Evolutionary conservation across 2,329 filamentous ascomycete species (phyloP).

Genomic region (Talaromyces sp.): DNA sequence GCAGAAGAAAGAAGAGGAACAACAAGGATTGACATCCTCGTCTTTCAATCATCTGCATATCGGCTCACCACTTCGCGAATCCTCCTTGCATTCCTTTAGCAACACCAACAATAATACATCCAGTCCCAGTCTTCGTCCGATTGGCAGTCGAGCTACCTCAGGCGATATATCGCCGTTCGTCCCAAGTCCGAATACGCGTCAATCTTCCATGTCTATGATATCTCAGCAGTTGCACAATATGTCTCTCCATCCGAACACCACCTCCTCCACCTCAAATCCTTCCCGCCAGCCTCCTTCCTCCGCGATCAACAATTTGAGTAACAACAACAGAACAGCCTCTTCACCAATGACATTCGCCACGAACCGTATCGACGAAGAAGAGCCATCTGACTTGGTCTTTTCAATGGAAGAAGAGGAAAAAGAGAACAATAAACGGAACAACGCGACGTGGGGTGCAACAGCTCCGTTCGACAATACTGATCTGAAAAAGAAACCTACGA

Average conservation of each 20-base stretch:
- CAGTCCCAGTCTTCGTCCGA: slow-evolving; percentile 49
- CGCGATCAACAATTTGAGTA: neutral
- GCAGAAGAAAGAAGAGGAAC: slow-evolving; percentile 49
- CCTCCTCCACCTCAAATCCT: slow-evolving; percentile 14
- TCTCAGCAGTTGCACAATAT: slow-evolving; percentile 51
- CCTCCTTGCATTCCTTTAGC: slow-evolving; percentile 38
- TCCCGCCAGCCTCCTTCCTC: slow-evolving; percentile 26
- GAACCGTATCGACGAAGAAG: slow-evolving; percentile 47
- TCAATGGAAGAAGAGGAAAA: slow-evolving; percentile 48
- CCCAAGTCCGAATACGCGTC: slow-evolving; percentile 49
- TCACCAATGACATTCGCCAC: slow-evolving; percentile 37
- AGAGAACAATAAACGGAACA: slow-evolving; percentile 37
- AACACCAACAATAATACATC: slow-evolving; percentile 35
- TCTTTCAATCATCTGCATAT: slow-evolving; percentile 52
- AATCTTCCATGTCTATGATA: slow-evolving; percentile 57
- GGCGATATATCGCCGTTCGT: slow-evolving; percentile 49
- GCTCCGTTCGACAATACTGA: slow-evolving; percentile 15
- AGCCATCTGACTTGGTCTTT: slow-evolving; percentile 45
- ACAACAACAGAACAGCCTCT: slow-evolving; percentile 39
- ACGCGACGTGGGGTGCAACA: slow-evolving; percentile 27
- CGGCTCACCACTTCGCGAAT: slow-evolving; percentile 62
- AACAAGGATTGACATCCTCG: slow-evolving; percentile 29
- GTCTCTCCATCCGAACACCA: slow-evolving; percentile 39
- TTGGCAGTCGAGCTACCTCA: slow-evolving; percentile 43
- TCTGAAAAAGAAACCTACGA: neutral